These are phyloP conservation scores for Ilex aquifolium DNA, from an alignment of 257 asterid species.

Conservation along the genomic window DNA sequence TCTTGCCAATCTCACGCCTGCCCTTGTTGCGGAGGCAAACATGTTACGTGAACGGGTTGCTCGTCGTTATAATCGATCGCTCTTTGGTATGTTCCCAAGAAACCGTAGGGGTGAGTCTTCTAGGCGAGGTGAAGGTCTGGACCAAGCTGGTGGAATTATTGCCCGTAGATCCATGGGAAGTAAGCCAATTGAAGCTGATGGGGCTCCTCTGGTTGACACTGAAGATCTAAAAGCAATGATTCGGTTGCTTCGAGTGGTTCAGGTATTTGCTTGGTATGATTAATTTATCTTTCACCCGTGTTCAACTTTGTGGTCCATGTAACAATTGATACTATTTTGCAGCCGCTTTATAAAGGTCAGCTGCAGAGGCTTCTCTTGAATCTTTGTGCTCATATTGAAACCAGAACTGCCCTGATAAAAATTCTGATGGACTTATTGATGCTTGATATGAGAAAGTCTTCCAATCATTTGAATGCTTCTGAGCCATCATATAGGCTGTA, in stretches of 20 bases:
- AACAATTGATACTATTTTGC: slow-evolving; percentile 26
- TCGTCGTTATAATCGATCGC: slow-evolving; percentile 71
- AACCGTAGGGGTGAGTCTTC: slow-evolving; percentile 90
- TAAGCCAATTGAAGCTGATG: slow-evolving; percentile 87
- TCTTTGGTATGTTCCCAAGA: slow-evolving; percentile 81
- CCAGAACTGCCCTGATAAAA: slow-evolving; percentile 67
- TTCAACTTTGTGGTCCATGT: slow-evolving; percentile 9
- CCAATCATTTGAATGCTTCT: slow-evolving; percentile 35
- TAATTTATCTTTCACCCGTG: slow-evolving; percentile 10
- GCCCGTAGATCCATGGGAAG: slow-evolving; percentile 71
- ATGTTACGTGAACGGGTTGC: slow-evolving; percentile 96
- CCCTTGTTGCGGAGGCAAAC: slow-evolving; percentile 94
- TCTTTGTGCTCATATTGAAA: slow-evolving; percentile 85
- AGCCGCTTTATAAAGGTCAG: slow-evolving; percentile 84
- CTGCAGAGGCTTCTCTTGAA: slow-evolving; percentile 76
- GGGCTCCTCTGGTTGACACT: slow-evolving; percentile 74
- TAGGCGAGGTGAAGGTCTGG: slow-evolving; percentile 69
- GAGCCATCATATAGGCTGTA: slow-evolving; percentile 85
- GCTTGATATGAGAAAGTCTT: slow-evolving; percentile 53
- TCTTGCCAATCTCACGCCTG: slow-evolving; percentile 91
- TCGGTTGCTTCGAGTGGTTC: slow-evolving; percentile 88
- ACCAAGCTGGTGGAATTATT: slow-evolving; percentile 57
- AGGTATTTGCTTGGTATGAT: slow-evolving; percentile 42
- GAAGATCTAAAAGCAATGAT: slow-evolving; percentile 85
- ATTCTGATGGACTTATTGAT: slow-evolving; percentile 77